Evolutionary conservation across 805 yeast species (phyloP), one percentile per base, ranked within the genome.

Genomic region (Wickerhamomyces hampshirensis): DNA sequence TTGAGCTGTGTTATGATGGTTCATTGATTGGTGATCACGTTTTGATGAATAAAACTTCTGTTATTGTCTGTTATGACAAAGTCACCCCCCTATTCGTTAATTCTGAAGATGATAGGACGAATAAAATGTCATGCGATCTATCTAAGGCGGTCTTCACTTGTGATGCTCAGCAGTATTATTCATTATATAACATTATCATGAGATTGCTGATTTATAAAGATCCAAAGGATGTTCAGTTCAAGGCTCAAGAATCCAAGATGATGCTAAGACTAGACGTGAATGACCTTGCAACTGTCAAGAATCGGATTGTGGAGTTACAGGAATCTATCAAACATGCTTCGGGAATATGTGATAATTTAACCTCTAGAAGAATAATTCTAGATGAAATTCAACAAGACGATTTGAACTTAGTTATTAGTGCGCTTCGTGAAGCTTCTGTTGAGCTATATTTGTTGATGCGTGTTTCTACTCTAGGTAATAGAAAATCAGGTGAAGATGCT

Each of bases 121-220:
- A 78, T 47, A 66, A 66, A 30, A 55, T 84, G 15, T 62, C 71
- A 9, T 71, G 85, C 11, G 87, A 82, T 48, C 67, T 85, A 33
- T 94, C 96, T 3, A 67, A 73, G 31, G 72, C 88, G 15, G 69
- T 73, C 5, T 69, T 87, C 1, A 66, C 77, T 5, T 74, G 87
- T 35, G 87, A 87, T 36, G 81, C 96, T 0, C 59, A 62, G 30
- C 95, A 87, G 51, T 89, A 85, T 55, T 68, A 68, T 44, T 68
- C 87, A 0, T 58, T 86, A 11, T 84, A 77, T 51, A 68, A 73
- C 12, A 75, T 88, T 26, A 65, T 73, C 1, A 67, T 75, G 48
- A 78, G 81, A 36, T 60, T 89, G 30, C 52, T 91, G 40, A 66
- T 85, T 23, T 86, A 85, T 53, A 66, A 75, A 5, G 95, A 86